Conservation (phyloP, 352 stramenopile species). For the Pythium monospermum region DNA sequence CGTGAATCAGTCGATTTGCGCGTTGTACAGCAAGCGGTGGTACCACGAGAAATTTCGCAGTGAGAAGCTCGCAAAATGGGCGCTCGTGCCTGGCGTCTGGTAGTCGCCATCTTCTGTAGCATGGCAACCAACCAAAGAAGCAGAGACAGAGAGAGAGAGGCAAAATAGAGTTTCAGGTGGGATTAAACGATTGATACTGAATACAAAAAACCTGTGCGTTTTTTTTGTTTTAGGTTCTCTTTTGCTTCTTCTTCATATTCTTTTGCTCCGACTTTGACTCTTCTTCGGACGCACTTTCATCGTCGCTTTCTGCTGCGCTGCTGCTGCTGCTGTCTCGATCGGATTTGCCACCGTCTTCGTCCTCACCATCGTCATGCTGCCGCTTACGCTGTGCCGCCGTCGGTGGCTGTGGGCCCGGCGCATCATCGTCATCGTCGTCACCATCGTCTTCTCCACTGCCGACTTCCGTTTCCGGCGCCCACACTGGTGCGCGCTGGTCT, state of each 20-base stretch:
- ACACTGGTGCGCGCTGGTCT: constrained; percentile 27
- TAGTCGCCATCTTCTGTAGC: no score
- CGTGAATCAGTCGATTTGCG: constrained; percentile 58
- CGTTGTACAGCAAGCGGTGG: constrained; percentile 49
- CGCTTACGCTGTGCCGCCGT: constrained; percentile 18
- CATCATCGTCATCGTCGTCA: constrained; percentile 33
- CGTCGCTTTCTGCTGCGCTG: no score
- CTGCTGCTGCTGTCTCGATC: no score
- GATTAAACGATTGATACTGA: no score
- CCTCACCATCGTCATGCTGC: constrained; percentile 13
- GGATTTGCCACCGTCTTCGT: background rate
- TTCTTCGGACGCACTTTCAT: no score
- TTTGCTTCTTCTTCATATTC: no score
- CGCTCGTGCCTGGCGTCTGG: constrained; percentile 25
- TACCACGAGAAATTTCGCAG: constrained; percentile 56
- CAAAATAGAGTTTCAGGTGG: no score
- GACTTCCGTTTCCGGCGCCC: constrained; percentile 61
- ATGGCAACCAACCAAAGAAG: no score
- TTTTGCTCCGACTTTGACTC: no score
- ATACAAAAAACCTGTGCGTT: no score
- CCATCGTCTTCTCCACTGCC: constrained; percentile 40
- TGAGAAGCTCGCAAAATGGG: constrained; percentile 15
- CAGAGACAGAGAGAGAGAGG: no score
- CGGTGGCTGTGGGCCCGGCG: constrained; percentile 23
- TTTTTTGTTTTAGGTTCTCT: no score